Conservation (phyloP, 2,329 filamentous ascomycete species). For the Claviceps maximensis region DNA sequence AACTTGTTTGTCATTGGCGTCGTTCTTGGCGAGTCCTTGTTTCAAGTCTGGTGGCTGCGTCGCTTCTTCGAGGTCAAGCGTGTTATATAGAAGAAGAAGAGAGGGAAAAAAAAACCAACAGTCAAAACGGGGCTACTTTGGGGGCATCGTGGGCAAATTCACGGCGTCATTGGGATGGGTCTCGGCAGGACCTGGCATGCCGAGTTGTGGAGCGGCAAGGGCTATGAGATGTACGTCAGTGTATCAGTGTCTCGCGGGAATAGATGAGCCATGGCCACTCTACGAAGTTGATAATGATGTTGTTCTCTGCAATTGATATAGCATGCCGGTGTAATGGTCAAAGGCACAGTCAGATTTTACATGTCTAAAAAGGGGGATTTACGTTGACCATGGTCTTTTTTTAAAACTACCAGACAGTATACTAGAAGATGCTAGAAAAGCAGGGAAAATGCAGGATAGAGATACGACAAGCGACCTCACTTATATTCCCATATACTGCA, state of each 20-base stretch:
- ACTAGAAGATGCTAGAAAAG: too few species aligned
- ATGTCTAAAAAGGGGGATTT: too few species aligned
- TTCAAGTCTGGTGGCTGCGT: slow-evolving; percentile 99
- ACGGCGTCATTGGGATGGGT: background rate
- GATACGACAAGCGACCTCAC: too few species aligned
- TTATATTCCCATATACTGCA: too few species aligned
- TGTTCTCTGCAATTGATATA: background rate
- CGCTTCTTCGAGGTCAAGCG: slow-evolving; percentile 87
- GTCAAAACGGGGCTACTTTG: too few species aligned
- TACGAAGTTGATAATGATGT: background rate
- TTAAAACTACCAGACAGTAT: too few species aligned
- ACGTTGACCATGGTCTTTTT: too few species aligned
- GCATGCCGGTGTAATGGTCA: too few species aligned
- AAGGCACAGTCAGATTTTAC: too few species aligned
- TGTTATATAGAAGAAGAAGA: slow-evolving; percentile 35
- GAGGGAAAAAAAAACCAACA: background rate
- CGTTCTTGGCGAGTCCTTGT: slow-evolving; percentile 80
- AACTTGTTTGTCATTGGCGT: slow-evolving; percentile 90
- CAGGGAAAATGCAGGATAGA: too few species aligned
- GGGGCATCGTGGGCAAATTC: background rate
- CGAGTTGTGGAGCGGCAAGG: too few species aligned
- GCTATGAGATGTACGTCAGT: background rate
- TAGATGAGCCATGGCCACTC: background rate
- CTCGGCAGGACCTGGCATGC: background rate
- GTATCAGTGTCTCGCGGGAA: background rate